Base-by-base conservation (phyloP, 2,329 filamentous ascomycete genomes). In the Diaporthe citrichinensis region DNA sequence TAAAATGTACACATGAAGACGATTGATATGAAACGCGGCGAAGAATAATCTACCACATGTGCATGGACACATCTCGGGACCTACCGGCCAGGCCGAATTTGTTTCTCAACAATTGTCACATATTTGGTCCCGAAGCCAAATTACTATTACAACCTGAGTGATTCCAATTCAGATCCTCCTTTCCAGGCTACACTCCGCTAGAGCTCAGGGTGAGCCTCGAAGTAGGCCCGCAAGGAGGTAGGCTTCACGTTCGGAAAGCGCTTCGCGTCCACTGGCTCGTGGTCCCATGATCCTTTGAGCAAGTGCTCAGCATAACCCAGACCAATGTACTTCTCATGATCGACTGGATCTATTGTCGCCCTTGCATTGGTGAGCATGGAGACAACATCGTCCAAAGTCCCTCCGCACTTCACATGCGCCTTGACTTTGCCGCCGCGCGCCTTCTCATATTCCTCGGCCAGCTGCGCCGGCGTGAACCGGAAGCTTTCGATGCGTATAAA, bases 311-410 rank as follows among this genome's bases (percentile, higher is more conserved):
- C 62, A 39, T 68, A 51, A 1, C 17, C 62, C 44, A 51, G 62
- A 34, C 62, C 62, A 68, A 68, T 68, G 7, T 68, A 68, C 28
- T 53, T 68, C 23, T 51, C 62, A 25, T 68, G 62, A 4, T 68
- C 62, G 31, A 25, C 17, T 17, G 62, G 62, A 23, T 68, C 28
- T 51, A 20, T 68, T 14, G 44, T 36, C 31, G 44, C 62, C 62
- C 62, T 68, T 20, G 62, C 62, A 44, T 68, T 36, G 62, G 62
- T 31, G 14, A 68, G 44, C 62, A 68, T 51, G 23, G 62, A 36
- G 20, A 36, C 62, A 34, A 36, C 62, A n/a, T 68, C 62, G 2
- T 68, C 62, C 28, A 68, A 36, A 39, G 28, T 36, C 62, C 62
- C 62, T 34, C 1, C 20, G 9, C 62, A 68, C 62, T 68, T 68